Conservation (phyloP, 2,329 filamentous ascomycete species). For the Ceratocystis colombiana region DNA sequence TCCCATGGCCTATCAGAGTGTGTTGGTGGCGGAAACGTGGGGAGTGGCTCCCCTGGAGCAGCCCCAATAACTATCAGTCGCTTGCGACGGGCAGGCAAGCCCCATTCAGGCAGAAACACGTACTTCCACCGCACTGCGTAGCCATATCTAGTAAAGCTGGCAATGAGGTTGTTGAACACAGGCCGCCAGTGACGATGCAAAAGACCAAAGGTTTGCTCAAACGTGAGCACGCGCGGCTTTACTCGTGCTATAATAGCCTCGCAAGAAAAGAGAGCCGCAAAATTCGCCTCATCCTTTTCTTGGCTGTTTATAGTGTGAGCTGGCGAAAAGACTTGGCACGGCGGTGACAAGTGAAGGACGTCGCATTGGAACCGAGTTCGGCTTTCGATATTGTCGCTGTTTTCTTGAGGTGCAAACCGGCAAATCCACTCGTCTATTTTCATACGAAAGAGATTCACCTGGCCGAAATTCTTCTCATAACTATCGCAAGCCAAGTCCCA, state of each 20-base stretch:
- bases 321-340: slow-evolving; percentile 66
- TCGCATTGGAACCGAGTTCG: slow-evolving; percentile 41
- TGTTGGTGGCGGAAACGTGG: slow-evolving; percentile 53
- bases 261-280: slow-evolving; percentile 47
- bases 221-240: slow-evolving; percentile 58
- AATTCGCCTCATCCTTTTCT: slow-evolving; percentile 59
- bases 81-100: slow-evolving; percentile 40
- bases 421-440: slow-evolving; percentile 43
- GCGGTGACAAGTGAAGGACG: slow-evolving; percentile 63
- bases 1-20: slow-evolving; percentile 37
- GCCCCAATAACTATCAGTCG: slow-evolving; percentile 49
- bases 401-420: slow-evolving; percentile 17
- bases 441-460: slow-evolving; percentile 40
- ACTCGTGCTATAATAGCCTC: slow-evolving; percentile 46
- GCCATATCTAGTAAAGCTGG: slow-evolving; percentile 52
- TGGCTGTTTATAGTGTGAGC: slow-evolving; percentile 58
- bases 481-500: slow-evolving; percentile 47
- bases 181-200: slow-evolving; percentile 41
- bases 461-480: slow-evolving; percentile 49
- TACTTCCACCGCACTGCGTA: slow-evolving; percentile 64
- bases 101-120: slow-evolving; percentile 43
- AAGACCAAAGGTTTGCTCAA: slow-evolving; percentile 71
- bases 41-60: slow-evolving; percentile 60
- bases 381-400: slow-evolving; percentile 24
- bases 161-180: slow-evolving; percentile 51